Evolutionary conservation across 495 filamentous ascomycete species (phyloP), one percentile per base, ranked within the genome.

Genomic region (Podospora fimiseda): DNA sequence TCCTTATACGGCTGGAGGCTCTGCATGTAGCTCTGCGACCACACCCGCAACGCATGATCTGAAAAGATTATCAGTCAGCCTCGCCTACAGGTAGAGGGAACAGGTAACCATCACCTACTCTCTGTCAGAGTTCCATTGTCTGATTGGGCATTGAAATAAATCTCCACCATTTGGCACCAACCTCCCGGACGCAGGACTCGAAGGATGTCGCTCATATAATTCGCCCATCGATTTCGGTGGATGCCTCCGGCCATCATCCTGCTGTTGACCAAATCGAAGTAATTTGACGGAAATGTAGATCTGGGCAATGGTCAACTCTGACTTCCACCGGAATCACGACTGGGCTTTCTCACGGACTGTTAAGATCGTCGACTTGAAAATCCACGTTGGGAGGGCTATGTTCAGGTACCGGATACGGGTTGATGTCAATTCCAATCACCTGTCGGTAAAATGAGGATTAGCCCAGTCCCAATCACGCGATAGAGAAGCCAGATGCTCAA

Each of bases 261-360:
- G 49, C 90, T 96, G 60, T 98, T 88, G 50, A 98, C 84, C 48
- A 98, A 78, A 60, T 96, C 89, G 76, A 95, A 98, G 51, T 85
- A 73, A 55, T 88, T 87, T 21, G 78, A 70, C 33, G 77, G 74
- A 58, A 90, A 93, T 7, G 87, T 88, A 58, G 90, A 89, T 11
- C 78, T 81, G 53, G 18, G 13, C 14, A 3, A 14, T 36, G 30
- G 45, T 62, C 39, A 64, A 47, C 14, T 14, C 22, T 21, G 3
- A 20, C n/a, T 19, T 14, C 22, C 7, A 2, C 1, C 18, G 42
- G 2, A 20, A 22, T 19, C 42, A 8, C 22, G 19, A 23, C 13
- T 13, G 44, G 39, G 36, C 19, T 22, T 37, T 48, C 74, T 71
- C 66, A 79, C 78, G 77, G 73, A 57, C 79, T 78, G 64, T 93